Evolutionary conservation across 1,284 basidiomycete genomes (phyloP).

Genomic region (Thecaphora thlaspeos): DNA sequence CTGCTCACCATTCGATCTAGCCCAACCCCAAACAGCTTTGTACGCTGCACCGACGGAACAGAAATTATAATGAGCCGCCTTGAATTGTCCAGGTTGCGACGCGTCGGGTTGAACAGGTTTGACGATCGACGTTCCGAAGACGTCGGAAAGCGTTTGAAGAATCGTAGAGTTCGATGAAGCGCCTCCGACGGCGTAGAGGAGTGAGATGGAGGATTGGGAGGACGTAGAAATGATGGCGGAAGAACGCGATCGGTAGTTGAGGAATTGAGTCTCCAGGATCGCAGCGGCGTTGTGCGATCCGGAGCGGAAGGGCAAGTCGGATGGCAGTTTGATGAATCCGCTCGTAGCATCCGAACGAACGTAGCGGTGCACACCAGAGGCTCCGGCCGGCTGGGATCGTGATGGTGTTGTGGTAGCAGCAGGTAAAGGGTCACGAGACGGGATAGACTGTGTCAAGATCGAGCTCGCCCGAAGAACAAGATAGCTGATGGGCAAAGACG

Average conservation of each 20-base stretch:
- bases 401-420: too few species aligned
- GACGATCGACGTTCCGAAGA: slow-evolving; percentile 64
- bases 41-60: slow-evolving; percentile 54
- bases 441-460: too few species aligned
- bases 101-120: slow-evolving; percentile 26
- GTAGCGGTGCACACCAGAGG: slow-evolving; percentile 70
- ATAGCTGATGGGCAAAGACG: too few species aligned
- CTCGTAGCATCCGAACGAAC: neutral
- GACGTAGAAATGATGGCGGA: slow-evolving; percentile 66
- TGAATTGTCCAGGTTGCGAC: too few species aligned
- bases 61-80: slow-evolving; percentile 45
- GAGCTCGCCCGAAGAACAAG: too few species aligned
- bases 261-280: slow-evolving; percentile 80
- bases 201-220: neutral
- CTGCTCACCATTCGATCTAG: slow-evolving; percentile 10
- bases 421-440: too few species aligned
- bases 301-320: too few species aligned
- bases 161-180: slow-evolving; percentile 74
- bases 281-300: slow-evolving; percentile 67
- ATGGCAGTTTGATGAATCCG: too few species aligned
- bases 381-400: slow-evolving; percentile 65
- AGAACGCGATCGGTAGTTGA: slow-evolving; percentile 73
- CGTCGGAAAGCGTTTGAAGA: slow-evolving; percentile 73
- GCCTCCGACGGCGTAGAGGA: slow-evolving; percentile 75
- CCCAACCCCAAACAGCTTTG: slow-evolving; percentile 53